Evolutionary conservation across 495 filamentous ascomycete species (phyloP), one percentile per base, ranked within the genome.

Genomic region (Talaromyces wortmannii): DNA sequence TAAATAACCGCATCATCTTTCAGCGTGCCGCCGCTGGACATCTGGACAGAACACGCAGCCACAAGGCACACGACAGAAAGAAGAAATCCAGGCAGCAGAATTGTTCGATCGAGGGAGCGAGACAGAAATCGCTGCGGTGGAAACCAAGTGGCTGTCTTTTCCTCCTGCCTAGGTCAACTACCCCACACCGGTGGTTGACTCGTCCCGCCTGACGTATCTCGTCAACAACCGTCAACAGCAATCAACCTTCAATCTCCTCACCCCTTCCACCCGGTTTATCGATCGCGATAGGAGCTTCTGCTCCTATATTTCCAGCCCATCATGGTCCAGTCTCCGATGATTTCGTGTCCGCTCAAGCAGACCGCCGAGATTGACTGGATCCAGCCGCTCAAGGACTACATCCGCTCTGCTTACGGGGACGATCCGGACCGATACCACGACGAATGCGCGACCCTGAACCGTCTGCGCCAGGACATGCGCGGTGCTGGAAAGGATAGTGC

Each of bases 311-410:
- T 52, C 55, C 57, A 47, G 6, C 45, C 45, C 70, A 81, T 67
- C 68, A 88, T 88, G 84, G 78, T 80, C 70, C 85, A 91, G 74
- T 82, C 90, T 65, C 90, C 91, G 47, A 97, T 97, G 91, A 84
- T 97, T 55, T 91, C 88, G 59, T 84, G 83, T 78, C 91, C 91
- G 66, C 77, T 95, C 65, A 97, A 98, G 87, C 92, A 94, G 69
- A 98, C 94, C 58, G 96, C 92, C 78, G 94, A 98, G 78, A 96
- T 97, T 66, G 94, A 98, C 80, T 98, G 95, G 95, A 81, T 97
- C 58, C 78, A 82, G 30, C 95, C 94, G 53, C 82, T 98, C 61
- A 97, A 97, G 80, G 77, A 78, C 53, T 96, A 97, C 76, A 97
- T 98, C 57, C 83, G 90, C 60, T 79, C 90, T 66, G 92, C 87